Base-by-base conservation (phyloP, 495 filamentous ascomycete species). In the Mytilinidion resinicola region DNA sequence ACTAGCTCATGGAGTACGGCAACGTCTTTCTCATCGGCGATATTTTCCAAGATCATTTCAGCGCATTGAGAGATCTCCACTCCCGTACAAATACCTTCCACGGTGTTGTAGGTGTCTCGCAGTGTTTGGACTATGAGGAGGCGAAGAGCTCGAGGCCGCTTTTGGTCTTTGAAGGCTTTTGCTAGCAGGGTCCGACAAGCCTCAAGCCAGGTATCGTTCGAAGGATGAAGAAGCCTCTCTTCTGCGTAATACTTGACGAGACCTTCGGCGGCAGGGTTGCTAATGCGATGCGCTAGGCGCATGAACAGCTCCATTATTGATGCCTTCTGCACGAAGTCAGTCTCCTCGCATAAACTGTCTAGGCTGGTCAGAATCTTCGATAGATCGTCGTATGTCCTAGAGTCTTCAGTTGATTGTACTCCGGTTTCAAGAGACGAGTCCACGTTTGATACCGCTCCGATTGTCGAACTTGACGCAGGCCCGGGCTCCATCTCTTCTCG, bases 261-360 rank as follows among this genome's bases (percentile, higher is more conserved):
- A 8, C 82, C 65, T 34, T 76, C 73, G 1, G 80, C 82, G 11
- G 80, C 77, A 3, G 81, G 79, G 62, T 88, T 77, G 5, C 80
- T 81, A 17, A 87, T 73, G 30, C 77, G 76, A 6, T 69, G 69
- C 53, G 79, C 78, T 34, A 87, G 76, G 49, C 79, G 74, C 51
- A 80, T 72, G 64, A 91, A 88, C 67, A 92, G 91, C 6, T 79
- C 70, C 60, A 90, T 80, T 21, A 90, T 79, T 33, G 80, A 76
- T 52, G 82, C 81, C 51, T 77, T 77, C 53, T 86, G 82, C 14
- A 81, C 64, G 51, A 83, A 77, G 19, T 67, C 64, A 39, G 63
- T 53, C 15, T 59, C 35, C 12, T 38, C 19, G 34, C 53, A 56
- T 10, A 66, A 19, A 25, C 4, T 36, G 61, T 81, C 76, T 21